phyloP scores from a whole-genome alignment of 495 filamentous ascomycete genomes.

The Parathielavia hyrcaniae region DNA sequence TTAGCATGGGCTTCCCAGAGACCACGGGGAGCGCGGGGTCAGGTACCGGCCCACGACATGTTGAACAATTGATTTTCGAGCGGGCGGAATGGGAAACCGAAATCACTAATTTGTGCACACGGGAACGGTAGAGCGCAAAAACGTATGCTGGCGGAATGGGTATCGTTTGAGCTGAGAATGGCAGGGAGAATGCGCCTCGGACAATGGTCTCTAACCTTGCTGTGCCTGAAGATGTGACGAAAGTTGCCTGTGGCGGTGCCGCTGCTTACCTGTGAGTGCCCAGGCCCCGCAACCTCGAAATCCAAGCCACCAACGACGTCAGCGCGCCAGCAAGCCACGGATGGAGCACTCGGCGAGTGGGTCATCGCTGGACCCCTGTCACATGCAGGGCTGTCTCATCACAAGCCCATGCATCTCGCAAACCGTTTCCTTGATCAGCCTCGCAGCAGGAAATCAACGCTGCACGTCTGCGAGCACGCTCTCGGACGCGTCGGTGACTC shows the following conservation, averaged over 20 bases:
- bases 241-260: slow-evolving; percentile 28
- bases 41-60: slow-evolving; percentile 58
- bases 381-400: neutral
- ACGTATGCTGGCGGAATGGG: neutral
- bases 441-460: neutral
- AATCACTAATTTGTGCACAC: neutral
- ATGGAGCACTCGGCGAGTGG: neutral
- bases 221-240: slow-evolving; percentile 21
- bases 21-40: slow-evolving; percentile 20
- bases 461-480: neutral
- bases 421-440: no score
- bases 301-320: slow-evolving; percentile 19
- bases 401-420: neutral
- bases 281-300: slow-evolving; percentile 12
- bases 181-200: slow-evolving; percentile 1
- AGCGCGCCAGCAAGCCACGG: slow-evolving; percentile 9
- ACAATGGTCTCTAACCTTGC: slow-evolving; percentile 2
- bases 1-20: neutral
- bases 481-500: slow-evolving; percentile 1
- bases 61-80: slow-evolving; percentile 27
- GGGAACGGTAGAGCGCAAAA: neutral
- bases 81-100: neutral
- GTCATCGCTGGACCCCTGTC: neutral
- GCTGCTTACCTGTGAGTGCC: slow-evolving; percentile 5
- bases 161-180: neutral